These are phyloP conservation scores for Oropetium thomaeum DNA, from an alignment of 176 grass and related monocot species.

Conservation along the genomic window DNA sequence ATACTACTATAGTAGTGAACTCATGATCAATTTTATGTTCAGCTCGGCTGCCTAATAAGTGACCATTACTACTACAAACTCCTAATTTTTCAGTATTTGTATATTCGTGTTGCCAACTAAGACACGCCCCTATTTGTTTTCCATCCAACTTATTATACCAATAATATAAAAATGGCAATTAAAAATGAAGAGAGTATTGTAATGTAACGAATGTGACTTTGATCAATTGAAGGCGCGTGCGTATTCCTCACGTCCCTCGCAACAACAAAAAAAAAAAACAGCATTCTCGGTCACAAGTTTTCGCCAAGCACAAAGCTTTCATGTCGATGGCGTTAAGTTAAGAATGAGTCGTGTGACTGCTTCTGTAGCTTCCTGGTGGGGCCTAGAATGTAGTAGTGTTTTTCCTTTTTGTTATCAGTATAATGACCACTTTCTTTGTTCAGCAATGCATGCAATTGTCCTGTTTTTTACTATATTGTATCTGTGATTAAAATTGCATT, in stretches of 20 bases:
- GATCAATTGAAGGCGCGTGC: no score
- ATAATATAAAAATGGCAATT: no score
- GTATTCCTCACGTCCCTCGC: background rate
- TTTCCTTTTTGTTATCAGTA: background rate
- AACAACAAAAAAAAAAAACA: background rate
- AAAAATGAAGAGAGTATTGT: no score
- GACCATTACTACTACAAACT: no score
- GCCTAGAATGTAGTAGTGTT: background rate
- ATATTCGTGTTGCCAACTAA: no score
- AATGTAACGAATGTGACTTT: no score
- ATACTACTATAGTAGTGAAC: background rate
- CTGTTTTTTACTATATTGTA: no score
- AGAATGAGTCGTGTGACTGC: background rate
- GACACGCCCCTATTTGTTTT: no score
- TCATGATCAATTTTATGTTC: background rate
- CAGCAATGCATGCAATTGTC: background rate
- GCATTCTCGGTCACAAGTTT: background rate
- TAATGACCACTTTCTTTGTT: background rate
- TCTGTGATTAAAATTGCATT: no score
- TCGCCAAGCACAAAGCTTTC: background rate
- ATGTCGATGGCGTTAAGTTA: no score
- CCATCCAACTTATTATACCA: no score
- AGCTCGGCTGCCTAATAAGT: background rate
- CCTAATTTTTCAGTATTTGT: no score
- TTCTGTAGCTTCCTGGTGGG: background rate